Conservation (phyloP, 306 rosid species). For the Cicer cuneatum region DNA sequence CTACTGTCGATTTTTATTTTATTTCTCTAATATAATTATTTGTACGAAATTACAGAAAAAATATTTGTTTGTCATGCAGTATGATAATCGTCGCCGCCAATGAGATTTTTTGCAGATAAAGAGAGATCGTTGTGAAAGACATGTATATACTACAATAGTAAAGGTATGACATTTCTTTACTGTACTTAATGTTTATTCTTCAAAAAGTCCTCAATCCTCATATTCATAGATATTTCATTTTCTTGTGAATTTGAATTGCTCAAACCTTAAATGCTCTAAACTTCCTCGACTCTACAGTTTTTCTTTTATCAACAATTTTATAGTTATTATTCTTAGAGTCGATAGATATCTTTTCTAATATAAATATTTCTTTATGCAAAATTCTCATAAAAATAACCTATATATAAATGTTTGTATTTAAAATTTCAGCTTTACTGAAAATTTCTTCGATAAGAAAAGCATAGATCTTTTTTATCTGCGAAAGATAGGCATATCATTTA, state of each 20-base stretch:
- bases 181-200: neutral
- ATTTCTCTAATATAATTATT: neutral
- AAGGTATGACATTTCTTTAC: conserved; percentile 8
- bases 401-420: neutral
- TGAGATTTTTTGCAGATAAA: neutral
- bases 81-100: neutral
- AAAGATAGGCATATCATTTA: neutral
- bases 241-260: neutral
- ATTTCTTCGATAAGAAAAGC: neutral
- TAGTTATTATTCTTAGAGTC: no score
- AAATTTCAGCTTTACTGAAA: neutral
- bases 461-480: neutral
- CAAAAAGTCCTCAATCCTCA: neutral
- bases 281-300: no score
- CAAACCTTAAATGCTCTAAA: neutral
- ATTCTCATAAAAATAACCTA: neutral
- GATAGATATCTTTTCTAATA: no score
- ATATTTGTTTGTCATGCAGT: neutral
- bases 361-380: no score
- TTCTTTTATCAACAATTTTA: no score
- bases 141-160: neutral
- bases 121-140: neutral
- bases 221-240: neutral
- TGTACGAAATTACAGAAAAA: neutral
- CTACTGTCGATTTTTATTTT: neutral